Percentiles rank a stretch among this genome's conserved stretches.
Evolutionary conservation across 768 basidiomycete genomes (phyloP).

Genomic region (Hypholoma sublateritium): DNA sequence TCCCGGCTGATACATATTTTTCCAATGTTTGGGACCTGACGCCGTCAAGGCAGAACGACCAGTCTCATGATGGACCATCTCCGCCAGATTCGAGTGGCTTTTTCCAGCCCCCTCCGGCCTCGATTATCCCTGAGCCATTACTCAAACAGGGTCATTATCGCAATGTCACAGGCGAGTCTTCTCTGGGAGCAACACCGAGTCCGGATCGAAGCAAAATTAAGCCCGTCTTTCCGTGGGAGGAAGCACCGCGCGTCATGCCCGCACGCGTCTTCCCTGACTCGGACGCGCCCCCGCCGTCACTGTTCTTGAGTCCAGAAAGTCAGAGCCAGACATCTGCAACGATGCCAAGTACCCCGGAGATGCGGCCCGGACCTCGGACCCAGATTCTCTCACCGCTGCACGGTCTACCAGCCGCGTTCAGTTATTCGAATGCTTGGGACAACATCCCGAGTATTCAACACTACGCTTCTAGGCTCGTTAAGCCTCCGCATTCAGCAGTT

Average conservation of each 20-base stretch:
- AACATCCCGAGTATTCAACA: slow-evolving; percentile 73
- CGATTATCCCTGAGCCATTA: slow-evolving; percentile 65
- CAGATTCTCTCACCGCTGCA: slow-evolving; percentile 40
- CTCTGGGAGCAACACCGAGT: slow-evolving; percentile 40
- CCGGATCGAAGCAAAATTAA: slow-evolving; percentile 77
- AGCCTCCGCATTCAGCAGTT: slow-evolving; percentile 32
- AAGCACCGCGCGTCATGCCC: slow-evolving; percentile 63
- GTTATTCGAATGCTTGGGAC: slow-evolving; percentile 87
- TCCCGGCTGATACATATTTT: slow-evolving; percentile 77
- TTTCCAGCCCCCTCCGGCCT: slow-evolving; percentile 58
- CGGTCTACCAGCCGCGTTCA: slow-evolving; percentile 57
- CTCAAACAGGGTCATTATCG: slow-evolving; percentile 76
- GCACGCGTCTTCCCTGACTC: slow-evolving; percentile 72
- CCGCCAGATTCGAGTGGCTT: slow-evolving; percentile 47
- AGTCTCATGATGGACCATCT: slow-evolving; percentile 30
- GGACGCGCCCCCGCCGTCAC: slow-evolving; percentile 52
- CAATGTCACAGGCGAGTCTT: slow-evolving; percentile 53
- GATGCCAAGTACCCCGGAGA: slow-evolving; percentile 36
- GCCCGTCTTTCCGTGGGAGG: slow-evolving; percentile 95
- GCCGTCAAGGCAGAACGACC: slow-evolving; percentile 38
- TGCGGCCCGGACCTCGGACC: slow-evolving; percentile 19
- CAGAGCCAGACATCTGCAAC: slow-evolving; percentile 37
- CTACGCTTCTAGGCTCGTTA: slow-evolving; percentile 63
- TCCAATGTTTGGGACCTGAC: slow-evolving; percentile 85
- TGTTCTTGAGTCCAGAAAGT: slow-evolving; percentile 36